Base-by-base conservation (phyloP, 176 grass and related monocot genomes). In the Saccharum officinarum region DNA sequence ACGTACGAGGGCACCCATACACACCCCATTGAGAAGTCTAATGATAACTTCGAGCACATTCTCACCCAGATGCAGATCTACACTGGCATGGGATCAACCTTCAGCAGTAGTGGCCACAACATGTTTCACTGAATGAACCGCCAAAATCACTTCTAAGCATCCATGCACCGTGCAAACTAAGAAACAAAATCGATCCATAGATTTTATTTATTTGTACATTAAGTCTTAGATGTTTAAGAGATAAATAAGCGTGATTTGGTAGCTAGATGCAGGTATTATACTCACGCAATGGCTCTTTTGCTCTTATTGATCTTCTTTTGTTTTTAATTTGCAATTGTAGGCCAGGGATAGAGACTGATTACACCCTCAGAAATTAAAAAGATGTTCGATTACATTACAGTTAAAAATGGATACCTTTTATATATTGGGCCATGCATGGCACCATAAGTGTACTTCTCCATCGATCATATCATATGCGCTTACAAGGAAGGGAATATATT, bases 41-140 rank as follows among this genome's bases (percentile, higher is more conserved):
- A 82, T 25, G 95, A 97, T 12, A 97, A 92, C 66, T 97, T 97
- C 10, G 95, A 97, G 78, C 92, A 97, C 76, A 97, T 97, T 75
- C 87, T 97, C 55, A 95, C 78, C 73, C 92, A 97, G 83, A 97
- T 97, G 95, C 95, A 93, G 41, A 89, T 91, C 61, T 95, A 91
- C 50, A 88, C 95, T 0, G 78, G 49, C 25, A 44, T 85, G 63
- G 73, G 70, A 18, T 85, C 90, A 2, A 77, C 28, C 44, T 77
- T 92, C 22, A 63, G 41, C 44, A 38, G 46, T 59, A 60, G 49
- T 57, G 40, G 34, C 80, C 33, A 69, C 41, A 66, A 80, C 41
- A 55, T 81, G 71, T 84, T 87, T 30, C 81, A 84, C 16, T 87
- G 49, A 62, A 64, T 11, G 10, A 73, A 67, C 25, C n/a, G 2